These are phyloP conservation scores for Penicillium sp. DNA, from an alignment of 2,329 filamentous ascomycete genomes.

Conservation along the genomic window DNA sequence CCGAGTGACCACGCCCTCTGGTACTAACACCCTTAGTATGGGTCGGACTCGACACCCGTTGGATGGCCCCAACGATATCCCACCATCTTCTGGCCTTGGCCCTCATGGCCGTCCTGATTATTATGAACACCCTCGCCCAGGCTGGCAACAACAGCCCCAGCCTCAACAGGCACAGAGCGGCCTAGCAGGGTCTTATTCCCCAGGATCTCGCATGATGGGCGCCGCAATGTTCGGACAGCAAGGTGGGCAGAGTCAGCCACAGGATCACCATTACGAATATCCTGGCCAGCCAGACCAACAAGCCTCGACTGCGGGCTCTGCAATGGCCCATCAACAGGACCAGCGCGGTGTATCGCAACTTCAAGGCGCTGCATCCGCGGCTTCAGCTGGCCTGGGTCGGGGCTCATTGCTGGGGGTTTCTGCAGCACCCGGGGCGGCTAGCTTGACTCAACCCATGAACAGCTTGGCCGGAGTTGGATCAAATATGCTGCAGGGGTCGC, in stretches of 20 bases:
- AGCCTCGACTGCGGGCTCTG: conserved; percentile 50
- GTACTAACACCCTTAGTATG: conserved; percentile 93
- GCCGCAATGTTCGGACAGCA: conserved; percentile 44
- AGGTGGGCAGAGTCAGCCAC: conserved; percentile 43
- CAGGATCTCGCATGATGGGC: conserved; percentile 44
- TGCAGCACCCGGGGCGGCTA: conserved; percentile 50
- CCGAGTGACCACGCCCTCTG: conserved; percentile 93
- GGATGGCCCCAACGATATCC: conserved; percentile 39
- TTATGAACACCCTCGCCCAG: conserved; percentile 45
- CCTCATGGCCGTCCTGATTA: conserved; percentile 43
- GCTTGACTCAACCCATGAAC: conserved; percentile 59
- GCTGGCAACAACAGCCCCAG: conserved; percentile 44
- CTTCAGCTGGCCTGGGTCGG: conserved; percentile 54
- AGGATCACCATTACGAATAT: conserved; percentile 50
- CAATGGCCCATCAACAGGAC: conserved; percentile 64
- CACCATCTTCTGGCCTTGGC: conserved; percentile 36
- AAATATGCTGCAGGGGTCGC: conserved; percentile 61
- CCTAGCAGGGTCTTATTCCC: conserved; percentile 46
- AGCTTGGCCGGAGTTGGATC: conserved; percentile 65
- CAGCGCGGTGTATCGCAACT: conserved; percentile 69
- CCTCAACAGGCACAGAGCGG: conserved; percentile 38
- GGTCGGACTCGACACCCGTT: conserved; percentile 43
- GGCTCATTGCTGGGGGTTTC: conserved; percentile 55
- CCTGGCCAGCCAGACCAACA: conserved; percentile 51
- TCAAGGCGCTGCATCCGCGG: conserved; percentile 68